Evolutionary conservation across 192 early-diverging fungal species (phyloP).

Genomic region (Radiomyces spectabilis): DNA sequence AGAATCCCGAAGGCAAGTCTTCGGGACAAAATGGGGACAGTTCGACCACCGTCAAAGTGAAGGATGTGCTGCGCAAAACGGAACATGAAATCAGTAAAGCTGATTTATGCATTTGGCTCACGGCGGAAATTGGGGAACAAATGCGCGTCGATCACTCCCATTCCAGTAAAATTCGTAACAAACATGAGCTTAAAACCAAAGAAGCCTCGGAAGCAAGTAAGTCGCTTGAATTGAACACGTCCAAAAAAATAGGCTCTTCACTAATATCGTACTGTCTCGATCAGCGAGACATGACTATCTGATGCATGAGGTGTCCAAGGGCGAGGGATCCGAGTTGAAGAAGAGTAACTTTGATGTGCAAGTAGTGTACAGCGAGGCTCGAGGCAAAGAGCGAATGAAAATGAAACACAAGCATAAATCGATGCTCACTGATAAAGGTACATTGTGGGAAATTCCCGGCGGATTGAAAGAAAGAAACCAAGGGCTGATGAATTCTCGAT

Average conservation of each 20-base stretch:
- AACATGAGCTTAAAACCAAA: conserved; percentile 26
- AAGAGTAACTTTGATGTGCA: conserved; percentile 34
- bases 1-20: conserved; percentile 30
- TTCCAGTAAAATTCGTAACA: conserved; percentile 30
- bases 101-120: conserved; percentile 49
- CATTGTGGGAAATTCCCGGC: no score
- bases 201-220: conserved; percentile 18
- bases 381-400: conserved; percentile 40
- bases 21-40: conserved; percentile 15
- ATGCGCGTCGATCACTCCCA: conserved; percentile 44
- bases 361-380: conserved; percentile 28
- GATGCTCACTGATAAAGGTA: conserved; percentile 51
- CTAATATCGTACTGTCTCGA: conserved; percentile 19
- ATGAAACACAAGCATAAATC: conserved; percentile 52
- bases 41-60: conserved; percentile 55
- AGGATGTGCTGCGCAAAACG: conserved; percentile 61
- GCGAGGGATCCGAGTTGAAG: conserved; percentile 24
- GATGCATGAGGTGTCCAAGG: conserved; percentile 28
- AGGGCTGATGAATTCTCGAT: conserved; percentile 15
- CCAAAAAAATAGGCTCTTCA: neutral
- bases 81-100: conserved; percentile 61
- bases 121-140: conserved; percentile 63
- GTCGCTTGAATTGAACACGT: conserved; percentile 3
- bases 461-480: neutral
- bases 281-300: conserved; percentile 27